phyloP scores from a whole-genome alignment of 2,329 filamentous ascomycete genomes.

The Apiospora arundinis region DNA sequence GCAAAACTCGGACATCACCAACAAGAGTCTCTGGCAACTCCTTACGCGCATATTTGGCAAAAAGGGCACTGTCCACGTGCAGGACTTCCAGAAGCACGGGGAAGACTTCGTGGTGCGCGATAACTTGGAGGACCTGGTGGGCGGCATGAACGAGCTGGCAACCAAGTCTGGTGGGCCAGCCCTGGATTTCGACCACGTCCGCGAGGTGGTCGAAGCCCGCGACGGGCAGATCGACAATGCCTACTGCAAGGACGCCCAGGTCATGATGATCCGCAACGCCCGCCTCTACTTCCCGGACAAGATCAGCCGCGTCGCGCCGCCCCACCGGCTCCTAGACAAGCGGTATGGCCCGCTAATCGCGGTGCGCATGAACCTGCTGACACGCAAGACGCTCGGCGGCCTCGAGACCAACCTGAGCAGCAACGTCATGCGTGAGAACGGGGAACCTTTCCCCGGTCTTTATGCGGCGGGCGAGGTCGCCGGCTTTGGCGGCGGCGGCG shows the following conservation, averaged over 20 bases:
- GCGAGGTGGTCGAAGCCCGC: conserved; percentile 56
- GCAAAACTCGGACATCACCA: conserved; percentile 66
- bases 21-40: conserved; percentile 61
- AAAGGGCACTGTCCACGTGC: conserved; percentile 60
- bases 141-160: conserved; percentile 64
- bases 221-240: conserved; percentile 62
- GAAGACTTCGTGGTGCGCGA: conserved; percentile 65
- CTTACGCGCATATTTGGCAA: conserved; percentile 57
- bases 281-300: conserved; percentile 62
- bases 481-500: conserved; percentile 67
- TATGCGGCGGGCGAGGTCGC: conserved; percentile 67
- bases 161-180: conserved; percentile 50
- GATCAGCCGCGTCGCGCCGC: conserved; percentile 56
- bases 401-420: conserved; percentile 65
- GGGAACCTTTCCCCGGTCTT: conserved; percentile 57
- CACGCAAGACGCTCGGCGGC: conserved; percentile 65
- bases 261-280: conserved; percentile 66
- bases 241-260: conserved; percentile 66
- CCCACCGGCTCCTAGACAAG: conserved; percentile 60
- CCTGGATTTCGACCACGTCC: conserved; percentile 53
- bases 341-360: conserved; percentile 65
- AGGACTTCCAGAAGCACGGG: conserved; percentile 64
- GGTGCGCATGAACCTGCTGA: conserved; percentile 65
- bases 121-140: conserved; percentile 60
- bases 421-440: conserved; percentile 58